These are phyloP conservation scores for Mortierella sp. DNA, from an alignment of 371 early-diverging fungal genomes.

Conservation along the genomic window DNA sequence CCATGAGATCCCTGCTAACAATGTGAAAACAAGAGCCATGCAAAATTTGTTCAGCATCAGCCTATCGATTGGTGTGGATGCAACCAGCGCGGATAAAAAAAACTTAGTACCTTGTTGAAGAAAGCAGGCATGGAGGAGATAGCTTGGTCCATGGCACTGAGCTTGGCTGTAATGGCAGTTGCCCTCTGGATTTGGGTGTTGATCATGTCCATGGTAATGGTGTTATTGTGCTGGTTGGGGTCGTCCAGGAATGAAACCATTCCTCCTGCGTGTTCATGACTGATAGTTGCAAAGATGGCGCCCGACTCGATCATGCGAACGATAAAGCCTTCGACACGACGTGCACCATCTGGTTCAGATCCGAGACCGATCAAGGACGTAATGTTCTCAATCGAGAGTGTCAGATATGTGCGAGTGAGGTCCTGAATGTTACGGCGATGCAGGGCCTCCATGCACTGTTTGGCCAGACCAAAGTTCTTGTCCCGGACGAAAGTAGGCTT, in stretches of 20 bases:
- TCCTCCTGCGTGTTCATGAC: conserved; percentile 65
- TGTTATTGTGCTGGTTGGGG: conserved; percentile 60
- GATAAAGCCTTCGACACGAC: conserved; percentile 46
- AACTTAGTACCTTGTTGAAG: conserved; percentile 34
- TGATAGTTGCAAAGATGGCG: conserved; percentile 75
- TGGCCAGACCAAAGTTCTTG: conserved; percentile 78
- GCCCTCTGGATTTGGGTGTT: conserved; percentile 65
- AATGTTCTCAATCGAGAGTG: conserved; percentile 80
- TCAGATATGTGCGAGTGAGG: conserved; percentile 83
- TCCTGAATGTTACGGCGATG: conserved; percentile 74
- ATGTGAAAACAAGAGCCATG: background rate
- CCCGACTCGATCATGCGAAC: conserved; percentile 65
- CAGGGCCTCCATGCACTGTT: conserved; percentile 74
- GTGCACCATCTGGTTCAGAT: conserved; percentile 31
- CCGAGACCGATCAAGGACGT: conserved; percentile 65
- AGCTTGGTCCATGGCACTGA: conserved; percentile 49
- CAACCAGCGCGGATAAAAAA: background rate
- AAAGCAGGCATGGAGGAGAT: conserved; percentile 49
- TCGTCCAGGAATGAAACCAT: conserved; percentile 83
- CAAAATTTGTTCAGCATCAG: background rate
- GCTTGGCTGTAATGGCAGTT: conserved; percentile 54
- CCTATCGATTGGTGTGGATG: no score
- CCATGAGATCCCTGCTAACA: conserved; percentile 20
- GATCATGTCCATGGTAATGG: conserved; percentile 59
- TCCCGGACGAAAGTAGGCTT: conserved; percentile 60